Base-by-base conservation (phyloP, 495 filamentous ascomycete genomes). In the Aspergillus indologenus region DNA sequence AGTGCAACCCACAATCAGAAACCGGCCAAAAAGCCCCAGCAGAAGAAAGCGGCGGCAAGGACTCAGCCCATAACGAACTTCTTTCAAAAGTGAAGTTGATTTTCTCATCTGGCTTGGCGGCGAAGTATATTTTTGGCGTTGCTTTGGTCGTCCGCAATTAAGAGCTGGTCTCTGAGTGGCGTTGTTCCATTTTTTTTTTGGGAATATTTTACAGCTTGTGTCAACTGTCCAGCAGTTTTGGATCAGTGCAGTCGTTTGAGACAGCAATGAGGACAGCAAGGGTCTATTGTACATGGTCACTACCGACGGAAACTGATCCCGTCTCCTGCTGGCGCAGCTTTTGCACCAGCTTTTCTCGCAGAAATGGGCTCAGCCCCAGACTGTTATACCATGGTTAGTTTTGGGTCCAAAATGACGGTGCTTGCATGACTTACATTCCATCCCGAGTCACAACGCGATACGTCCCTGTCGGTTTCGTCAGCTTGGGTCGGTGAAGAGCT, bases 1-100 rank as follows among this genome's bases (percentile, higher is more conserved):
- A 77, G 73, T 53, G 70, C 76, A 3, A 77, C 70, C 4, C 74
- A 68, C 21, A 76, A 80, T 20, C 72, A 76, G 60, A 76, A 76
- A 12, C 71, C 79, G 11, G 71, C 72, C 53, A 87, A 83, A 64
- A 69, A 69, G 47, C 19, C 71, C 6, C 75, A 59, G 46, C 74
- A 64, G 44, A 74, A 75, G 56, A 79, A 89, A 62, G 52, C 69
- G n/a, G 69, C 71, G 3, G 79, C 81, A 50, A 86, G 88, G 11
- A 90, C 82, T 53, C 87, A 88, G 70, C 88, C 85, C 73, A 96
- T 96, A 57, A 96, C 91, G 0, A 90, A 81, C 54, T 96, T 95
- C 68, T 94, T 95, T 73, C 82, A 76, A 17, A 90, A 87, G 62
- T 81, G 67, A 75, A 6, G 20, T 44, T 26, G 46, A 48, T 29